Percentiles rank a stretch among this genome's conserved stretches.
phyloP scores from a whole-genome alignment of 345 rosid species.

The Conringia planisiliqua region DNA sequence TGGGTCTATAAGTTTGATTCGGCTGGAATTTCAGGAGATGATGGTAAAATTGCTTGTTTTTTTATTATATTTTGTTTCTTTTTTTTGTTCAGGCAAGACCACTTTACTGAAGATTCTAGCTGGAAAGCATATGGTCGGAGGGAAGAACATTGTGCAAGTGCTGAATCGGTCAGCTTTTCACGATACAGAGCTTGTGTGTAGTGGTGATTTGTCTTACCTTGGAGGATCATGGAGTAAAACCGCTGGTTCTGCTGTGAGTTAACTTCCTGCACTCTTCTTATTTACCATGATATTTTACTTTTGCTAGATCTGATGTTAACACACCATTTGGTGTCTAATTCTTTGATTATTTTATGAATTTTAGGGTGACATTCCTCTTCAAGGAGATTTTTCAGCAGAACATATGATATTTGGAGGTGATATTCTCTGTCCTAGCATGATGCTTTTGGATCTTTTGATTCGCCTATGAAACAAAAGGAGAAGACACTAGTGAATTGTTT shows the following conservation, averaged over 20 bases:
- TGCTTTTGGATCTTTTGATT: neutral
- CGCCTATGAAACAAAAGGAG: neutral
- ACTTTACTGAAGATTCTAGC: constrained; percentile 81
- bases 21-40: neutral
- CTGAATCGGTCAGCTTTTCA: constrained; percentile 81
- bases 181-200: constrained; percentile 83
- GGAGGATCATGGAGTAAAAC: constrained; percentile 98
- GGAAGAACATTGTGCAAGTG: constrained; percentile 77
- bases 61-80: neutral
- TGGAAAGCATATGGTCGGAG: constrained; percentile 97
- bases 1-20: neutral
- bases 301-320: neutral
- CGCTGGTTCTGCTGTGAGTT: constrained; percentile 85
- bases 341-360: neutral
- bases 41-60: neutral
- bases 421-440: constrained; percentile 1
- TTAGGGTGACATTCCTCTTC: constrained; percentile 92
- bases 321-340: neutral
- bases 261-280: neutral
- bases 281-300: too few species aligned
- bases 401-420: constrained; percentile 98
- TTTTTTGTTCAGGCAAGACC: constrained; percentile 57
- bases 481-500: neutral
- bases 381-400: constrained; percentile 95
- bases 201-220: constrained; percentile 85